A percentile compares a stretch with the other conserved stretches of the same genome.
These are phyloP conservation scores for Haberlea rhodopensis DNA, from an alignment of 257 asterid species.

Conservation along the genomic window DNA sequence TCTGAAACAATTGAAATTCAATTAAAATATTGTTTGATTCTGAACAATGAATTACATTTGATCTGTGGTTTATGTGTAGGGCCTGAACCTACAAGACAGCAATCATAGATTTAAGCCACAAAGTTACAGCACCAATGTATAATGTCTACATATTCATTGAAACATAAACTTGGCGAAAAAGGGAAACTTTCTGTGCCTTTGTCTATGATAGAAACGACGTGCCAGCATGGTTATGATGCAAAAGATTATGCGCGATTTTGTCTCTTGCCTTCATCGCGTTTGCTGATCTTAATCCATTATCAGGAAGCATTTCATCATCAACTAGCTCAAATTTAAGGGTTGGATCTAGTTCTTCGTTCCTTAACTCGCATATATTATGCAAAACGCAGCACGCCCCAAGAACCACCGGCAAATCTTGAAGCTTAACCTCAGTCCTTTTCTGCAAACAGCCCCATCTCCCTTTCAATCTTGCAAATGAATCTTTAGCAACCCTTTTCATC, in stretches of 20 bases:
- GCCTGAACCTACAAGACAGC: conserved; percentile 11
- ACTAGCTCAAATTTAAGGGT: conserved; percentile 27
- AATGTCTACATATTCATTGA: background rate
- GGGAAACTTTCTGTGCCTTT: background rate
- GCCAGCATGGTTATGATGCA: too few species aligned
- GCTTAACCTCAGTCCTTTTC: too few species aligned
- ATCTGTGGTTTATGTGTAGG: conserved; percentile 17
- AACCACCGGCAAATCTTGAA: too few species aligned
- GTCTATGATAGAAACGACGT: conserved; percentile 38
- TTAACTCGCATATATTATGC: conserved; percentile 46
- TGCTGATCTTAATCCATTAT: conserved; percentile 34
- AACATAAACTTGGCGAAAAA: background rate
- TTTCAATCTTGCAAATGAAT: too few species aligned
- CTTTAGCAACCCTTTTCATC: too few species aligned
- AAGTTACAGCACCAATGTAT: conserved; percentile 21
- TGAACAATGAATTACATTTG: conserved; percentile 18
- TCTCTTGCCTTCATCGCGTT: conserved; percentile 44
- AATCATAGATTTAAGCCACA: conserved; percentile 14
- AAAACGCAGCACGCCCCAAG: too few species aligned
- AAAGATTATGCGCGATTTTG: too few species aligned
- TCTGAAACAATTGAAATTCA: too few species aligned
- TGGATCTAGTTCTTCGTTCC: conserved; percentile 26
- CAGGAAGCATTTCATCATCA: conserved; percentile 43
- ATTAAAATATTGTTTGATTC: too few species aligned
- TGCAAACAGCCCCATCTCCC: too few species aligned